Base-by-base conservation (phyloP, 352 stramenopile genomes). In the Globisporangium barbulae region DNA sequence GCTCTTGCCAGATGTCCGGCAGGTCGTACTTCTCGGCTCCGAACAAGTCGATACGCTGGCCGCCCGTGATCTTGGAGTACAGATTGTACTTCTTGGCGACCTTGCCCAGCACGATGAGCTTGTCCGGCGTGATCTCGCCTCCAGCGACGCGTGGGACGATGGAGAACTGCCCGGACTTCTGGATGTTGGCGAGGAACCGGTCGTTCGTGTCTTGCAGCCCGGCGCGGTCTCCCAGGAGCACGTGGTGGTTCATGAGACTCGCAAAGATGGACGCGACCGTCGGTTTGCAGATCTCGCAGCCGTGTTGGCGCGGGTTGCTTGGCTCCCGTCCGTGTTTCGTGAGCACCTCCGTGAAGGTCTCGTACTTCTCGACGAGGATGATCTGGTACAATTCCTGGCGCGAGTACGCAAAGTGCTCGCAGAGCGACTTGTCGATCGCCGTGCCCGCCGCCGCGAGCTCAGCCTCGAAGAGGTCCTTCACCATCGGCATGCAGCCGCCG, bases 41-140 rank as follows among this genome's bases (percentile, higher is more conserved):
- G 67, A 98, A 98, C 15, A 98, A 72, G 71, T 98, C 91, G 44
- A 98, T 82, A 37, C 92, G 87, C 70, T 98, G 92, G n/a, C 79
- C 92, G 22, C 92, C 92, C n/a, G 92, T 98, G 69, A 98, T 93
- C 74, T 98, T 98, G 9, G 85, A 86, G 78, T 98, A 98, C 50
- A 98, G 69, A 44, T 86, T 83, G 67, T 96, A 97, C 62, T 97
- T 91, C 64, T 93, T 89, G 8, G 90, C 91, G 28, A 95, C 81
- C 59, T 96, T 67, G 37, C 92, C 92, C 41, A 98, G 70, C 17
- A 76, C 81, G 64, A 98, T 97, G 41, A 98, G 78, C 67, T 97
- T 92, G 17, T 97, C 88, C 0, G 92, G 89, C 2, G 80, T 95
- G 35, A 97, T 88, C 68, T 98, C 92, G 37, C 92, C 92, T 42